Base-by-base conservation (phyloP, 768 basidiomycete species). In the Termitomyces sp. region DNA sequence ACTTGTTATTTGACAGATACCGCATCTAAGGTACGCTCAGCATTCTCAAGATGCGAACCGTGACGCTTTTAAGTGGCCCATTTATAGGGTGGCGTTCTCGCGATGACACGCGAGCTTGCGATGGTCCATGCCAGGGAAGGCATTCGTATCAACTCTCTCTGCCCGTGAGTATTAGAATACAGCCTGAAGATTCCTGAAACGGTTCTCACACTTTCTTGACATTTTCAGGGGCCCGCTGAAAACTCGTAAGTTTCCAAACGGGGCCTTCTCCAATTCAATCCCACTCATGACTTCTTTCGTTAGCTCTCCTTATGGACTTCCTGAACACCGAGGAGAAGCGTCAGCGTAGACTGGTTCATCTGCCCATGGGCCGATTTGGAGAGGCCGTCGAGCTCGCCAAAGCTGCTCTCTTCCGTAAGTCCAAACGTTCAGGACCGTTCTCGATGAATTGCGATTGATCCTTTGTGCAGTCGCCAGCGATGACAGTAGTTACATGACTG, bases 61-160 rank as follows among this genome's bases (percentile, higher is more conserved):
- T 62, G 38, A 33, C 24, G 12, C 24, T 24, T 57, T n/a, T 42
- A 32, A 33, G 35, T 45, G n/a, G 30, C 51, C 22, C 42, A 56
- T 54, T 53, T 30, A 44, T 63, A 92, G 87, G 96, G 97, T 61
- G 97, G 88, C 33, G 97, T 98, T n/a, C 85, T 99, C 47, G 92
- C 97, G 4, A 95, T 99, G 94, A 96, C 94, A 16, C 86, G 97
- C 40, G 97, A 99, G 69, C 80, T 98, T 33, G 97, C 97, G 0
- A 95, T 98, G 85, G 91, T 98, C 0, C 97, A 99, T 72, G 97
- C 97, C 45, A 81, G 89, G 60, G 97, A 99, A 77, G 96, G 96
- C 50, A 98, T 99, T 67, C 87, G 97, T 30, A 65, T 98, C 72
- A 99, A 99, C 75, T 86, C 94, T 12, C 82, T 99, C 58, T 98